Percentiles rank a stretch among this genome's conserved stretches.
Evolutionary conservation across 1,139 yeast genomes (phyloP).

Genomic region (Blastobotrys serpentis): DNA sequence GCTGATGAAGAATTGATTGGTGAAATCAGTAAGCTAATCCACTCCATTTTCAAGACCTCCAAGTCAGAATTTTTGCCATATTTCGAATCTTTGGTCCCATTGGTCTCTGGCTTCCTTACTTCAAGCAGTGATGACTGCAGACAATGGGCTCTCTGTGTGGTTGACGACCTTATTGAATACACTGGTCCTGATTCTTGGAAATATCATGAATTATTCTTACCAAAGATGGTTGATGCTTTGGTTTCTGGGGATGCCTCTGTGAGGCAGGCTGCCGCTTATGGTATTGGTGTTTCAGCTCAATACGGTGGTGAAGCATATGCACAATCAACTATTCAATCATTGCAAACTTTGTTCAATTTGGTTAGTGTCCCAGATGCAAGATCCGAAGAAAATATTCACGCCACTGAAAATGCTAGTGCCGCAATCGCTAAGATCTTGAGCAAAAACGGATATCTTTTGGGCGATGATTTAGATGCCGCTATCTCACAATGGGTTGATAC

Average conservation of each 20-base stretch:
- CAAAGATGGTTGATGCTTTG: conserved; percentile 62
- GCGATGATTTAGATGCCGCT: conserved; percentile 56
- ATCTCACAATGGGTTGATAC: conserved; percentile 76
- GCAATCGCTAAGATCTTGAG: conserved; percentile 75
- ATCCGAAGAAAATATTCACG: conserved; percentile 76
- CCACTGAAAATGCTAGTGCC: conserved; percentile 83
- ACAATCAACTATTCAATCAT: conserved; percentile 62
- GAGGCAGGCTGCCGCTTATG: conserved; percentile 84
- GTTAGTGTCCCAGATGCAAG: conserved; percentile 81
- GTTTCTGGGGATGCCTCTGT: conserved; percentile 59
- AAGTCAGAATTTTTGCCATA: conserved; percentile 60
- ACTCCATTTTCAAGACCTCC: conserved; percentile 68
- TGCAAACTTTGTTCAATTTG: conserved; percentile 73
- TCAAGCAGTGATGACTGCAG: conserved; percentile 68
- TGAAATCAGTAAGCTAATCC: conserved; percentile 75
- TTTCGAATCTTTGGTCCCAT: conserved; percentile 49
- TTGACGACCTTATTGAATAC: conserved; percentile 77
- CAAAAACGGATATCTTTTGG: conserved; percentile 48
- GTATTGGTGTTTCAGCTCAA: conserved; percentile 85
- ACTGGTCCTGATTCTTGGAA: conserved; percentile 67
- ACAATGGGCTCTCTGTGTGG: conserved; percentile 75
- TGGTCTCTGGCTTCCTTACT: conserved; percentile 37
- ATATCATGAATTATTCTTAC: conserved; percentile 63
- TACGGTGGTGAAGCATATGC: conserved; percentile 64
- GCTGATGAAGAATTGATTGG: conserved; percentile 88